Conservation (phyloP, 306 rosid genomes). For the cucumber (Cucumis sativus) region DNA sequence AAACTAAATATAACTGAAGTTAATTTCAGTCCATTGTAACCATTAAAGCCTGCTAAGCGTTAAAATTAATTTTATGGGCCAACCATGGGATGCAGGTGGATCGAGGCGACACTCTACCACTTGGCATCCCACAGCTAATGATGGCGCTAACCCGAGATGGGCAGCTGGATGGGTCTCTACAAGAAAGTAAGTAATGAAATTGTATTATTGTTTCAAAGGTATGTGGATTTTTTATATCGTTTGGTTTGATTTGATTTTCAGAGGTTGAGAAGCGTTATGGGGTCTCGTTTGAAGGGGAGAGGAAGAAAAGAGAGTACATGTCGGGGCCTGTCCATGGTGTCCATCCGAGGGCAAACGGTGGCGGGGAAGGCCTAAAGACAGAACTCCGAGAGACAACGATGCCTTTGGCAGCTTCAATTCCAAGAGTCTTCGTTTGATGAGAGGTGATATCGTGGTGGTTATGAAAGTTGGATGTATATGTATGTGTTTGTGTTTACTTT, state of each 20-base stretch:
- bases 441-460: not conserved
- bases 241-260: not conserved
- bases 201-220: not conserved
- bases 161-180: constrained; percentile 34
- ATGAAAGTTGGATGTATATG: not conserved
- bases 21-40: no score
- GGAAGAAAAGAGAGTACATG: constrained; percentile 42
- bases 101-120: constrained; percentile 40
- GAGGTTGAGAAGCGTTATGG: constrained; percentile 33
- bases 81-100: constrained; percentile 17
- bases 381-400: constrained; percentile 32
- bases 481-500: no score
- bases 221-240: not conserved
- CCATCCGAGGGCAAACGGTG: constrained; percentile 65
- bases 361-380: constrained; percentile 48
- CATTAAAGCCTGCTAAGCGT: no score
- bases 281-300: constrained; percentile 28
- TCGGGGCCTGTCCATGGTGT: constrained; percentile 48
- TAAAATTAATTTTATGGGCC: no score
- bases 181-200: constrained; percentile 8
- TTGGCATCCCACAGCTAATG: constrained; percentile 69
- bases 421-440: constrained; percentile 1
- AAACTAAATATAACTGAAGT: no score
- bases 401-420: not conserved
- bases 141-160: constrained; percentile 66